phyloP scores from a whole-genome alignment of 495 filamentous ascomycete genomes.

The Aspergillus funiculosus region DNA sequence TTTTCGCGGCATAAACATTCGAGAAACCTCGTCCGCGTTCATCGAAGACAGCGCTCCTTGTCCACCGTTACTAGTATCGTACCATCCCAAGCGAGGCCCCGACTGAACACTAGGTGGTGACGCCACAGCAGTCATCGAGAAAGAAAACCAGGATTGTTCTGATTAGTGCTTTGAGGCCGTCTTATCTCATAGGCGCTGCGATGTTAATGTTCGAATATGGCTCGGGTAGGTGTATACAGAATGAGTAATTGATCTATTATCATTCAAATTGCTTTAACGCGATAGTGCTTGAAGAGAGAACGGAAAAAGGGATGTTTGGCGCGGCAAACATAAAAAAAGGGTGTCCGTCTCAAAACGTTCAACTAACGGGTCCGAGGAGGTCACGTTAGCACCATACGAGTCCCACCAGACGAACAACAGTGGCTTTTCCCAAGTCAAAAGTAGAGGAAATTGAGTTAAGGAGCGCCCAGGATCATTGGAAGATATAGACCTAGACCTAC shows the following conservation, averaged over 20 bases:
- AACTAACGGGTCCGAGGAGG: slow-evolving; percentile 15
- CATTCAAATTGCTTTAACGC: slow-evolving; percentile 5
- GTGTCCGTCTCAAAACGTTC: slow-evolving; percentile 6
- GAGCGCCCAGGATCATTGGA: not conserved
- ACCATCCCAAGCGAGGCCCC: slow-evolving; percentile 57
- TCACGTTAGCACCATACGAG: slow-evolving; percentile 23
- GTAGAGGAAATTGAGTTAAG: not conserved
- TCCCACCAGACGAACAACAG: slow-evolving; percentile 10
- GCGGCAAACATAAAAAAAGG: slow-evolving; percentile 10
- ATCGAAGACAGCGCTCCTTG: slow-evolving; percentile 71
- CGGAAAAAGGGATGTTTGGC: slow-evolving; percentile 9
- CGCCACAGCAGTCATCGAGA: slow-evolving; percentile 94
- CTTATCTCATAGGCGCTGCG: slow-evolving; percentile 22
- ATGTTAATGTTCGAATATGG: slow-evolving; percentile 12
- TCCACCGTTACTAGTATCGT: slow-evolving; percentile 61
- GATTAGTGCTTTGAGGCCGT: slow-evolving; percentile 9
- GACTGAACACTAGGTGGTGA: slow-evolving; percentile 83
- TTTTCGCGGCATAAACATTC: slow-evolving; percentile 84
- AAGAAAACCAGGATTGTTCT: slow-evolving; percentile 27
- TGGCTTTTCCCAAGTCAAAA: slow-evolving; percentile 5
- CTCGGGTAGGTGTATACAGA: not conserved
- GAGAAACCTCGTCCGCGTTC: slow-evolving; percentile 78
- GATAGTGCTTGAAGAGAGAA: not conserved
- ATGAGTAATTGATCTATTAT: not conserved
- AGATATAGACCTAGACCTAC: slow-evolving; percentile 10